Evolutionary conservation across 2,329 filamentous ascomycete genomes (phyloP), one percentile per base, ranked within the genome.

Genomic region (Lasiodiplodia gonubiensis): DNA sequence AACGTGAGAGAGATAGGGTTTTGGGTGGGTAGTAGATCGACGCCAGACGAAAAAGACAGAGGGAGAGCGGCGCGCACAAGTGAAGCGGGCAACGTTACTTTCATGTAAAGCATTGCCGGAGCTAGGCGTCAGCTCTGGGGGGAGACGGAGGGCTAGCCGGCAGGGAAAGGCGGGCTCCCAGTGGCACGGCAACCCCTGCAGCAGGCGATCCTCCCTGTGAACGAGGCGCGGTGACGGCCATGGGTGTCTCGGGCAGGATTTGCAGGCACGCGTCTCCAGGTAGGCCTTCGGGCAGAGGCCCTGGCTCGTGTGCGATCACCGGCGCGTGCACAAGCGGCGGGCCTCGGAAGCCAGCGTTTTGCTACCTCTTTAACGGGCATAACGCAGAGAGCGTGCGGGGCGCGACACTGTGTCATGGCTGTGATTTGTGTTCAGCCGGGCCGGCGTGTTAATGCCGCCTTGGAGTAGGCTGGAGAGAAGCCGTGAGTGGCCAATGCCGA

Each of bases 111-210:
- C n/a, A 46, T 42, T 27, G 39, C 39, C 57, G 42, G 59, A 37
- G 46, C 59, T 52, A 46, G 59, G 59, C 59, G 59, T 66, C 64
- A 66, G 64, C 64, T 66, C 57, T 66, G 52, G 64, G 30, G n/a
- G 48, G 49, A 66, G 46, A 49, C 64, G 64, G 52, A 66, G 39
- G 52, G 49, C 63, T 35, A 35, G 63, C 51, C 63, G 51, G 49
- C 60, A 64, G 60, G 60, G 60, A 18, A 64, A 12, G 23, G 23
- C 30, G 21, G 60, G 48, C 35, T 53, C 51, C 61, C 61, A 64
- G 48, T 54, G 61, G 61, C 51, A 64, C 61, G 61, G 61, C 61
- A 64, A 64, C 49, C 61, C 61, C 61, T 64, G 61, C 37, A 21
- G 49, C 18, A 46, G 35, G 23, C 51, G 61, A 54, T 48, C 61